A percentile compares a stretch with the other conserved stretches of the same genome.
Evolutionary conservation across 345 rosid genomes (phyloP).

Genomic region (Boechera stricta): DNA sequence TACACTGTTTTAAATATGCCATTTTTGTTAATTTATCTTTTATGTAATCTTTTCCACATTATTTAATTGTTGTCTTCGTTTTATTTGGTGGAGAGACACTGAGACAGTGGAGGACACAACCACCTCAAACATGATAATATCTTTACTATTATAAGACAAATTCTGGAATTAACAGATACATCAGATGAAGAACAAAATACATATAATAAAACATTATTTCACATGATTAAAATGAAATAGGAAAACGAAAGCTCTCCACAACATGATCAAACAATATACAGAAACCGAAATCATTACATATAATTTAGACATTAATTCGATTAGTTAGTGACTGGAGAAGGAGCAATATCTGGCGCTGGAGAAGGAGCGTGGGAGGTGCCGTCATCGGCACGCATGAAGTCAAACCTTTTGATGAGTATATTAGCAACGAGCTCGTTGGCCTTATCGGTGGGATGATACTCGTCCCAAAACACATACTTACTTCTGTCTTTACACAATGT

Average conservation of each 20-base stretch:
- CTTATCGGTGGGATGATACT: constrained; percentile 85
- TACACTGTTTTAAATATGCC: constrained; percentile 7
- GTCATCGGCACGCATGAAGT: constrained; percentile 49
- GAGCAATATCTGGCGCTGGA: constrained; percentile 55
- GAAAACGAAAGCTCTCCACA: constrained; percentile 29
- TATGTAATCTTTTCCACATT: neutral
- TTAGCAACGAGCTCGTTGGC: constrained; percentile 83
- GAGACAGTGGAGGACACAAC: constrained; percentile 40
- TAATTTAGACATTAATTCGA: neutral
- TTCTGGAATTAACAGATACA: constrained; percentile 24
- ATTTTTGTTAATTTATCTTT: constrained; percentile 8
- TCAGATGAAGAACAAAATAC: neutral
- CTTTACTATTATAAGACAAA: constrained; percentile 22
- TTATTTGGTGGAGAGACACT: constrained; percentile 39
- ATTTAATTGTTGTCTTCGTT: neutral
- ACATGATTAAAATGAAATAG: neutral
- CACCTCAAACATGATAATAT: constrained; percentile 27
- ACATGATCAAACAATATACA: constrained; percentile 34
- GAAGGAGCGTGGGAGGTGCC: constrained; percentile 49
- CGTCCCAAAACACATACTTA: constrained; percentile 97
- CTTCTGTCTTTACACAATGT: constrained; percentile 81
- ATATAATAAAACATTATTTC: constrained; percentile 29
- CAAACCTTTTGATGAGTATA: constrained; percentile 79
- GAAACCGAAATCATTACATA: neutral
- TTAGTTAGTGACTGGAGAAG: constrained; percentile 45